phyloP scores from a whole-genome alignment of 169 alveolate species.

The Pseudocohnilembus persalinus region DNA sequence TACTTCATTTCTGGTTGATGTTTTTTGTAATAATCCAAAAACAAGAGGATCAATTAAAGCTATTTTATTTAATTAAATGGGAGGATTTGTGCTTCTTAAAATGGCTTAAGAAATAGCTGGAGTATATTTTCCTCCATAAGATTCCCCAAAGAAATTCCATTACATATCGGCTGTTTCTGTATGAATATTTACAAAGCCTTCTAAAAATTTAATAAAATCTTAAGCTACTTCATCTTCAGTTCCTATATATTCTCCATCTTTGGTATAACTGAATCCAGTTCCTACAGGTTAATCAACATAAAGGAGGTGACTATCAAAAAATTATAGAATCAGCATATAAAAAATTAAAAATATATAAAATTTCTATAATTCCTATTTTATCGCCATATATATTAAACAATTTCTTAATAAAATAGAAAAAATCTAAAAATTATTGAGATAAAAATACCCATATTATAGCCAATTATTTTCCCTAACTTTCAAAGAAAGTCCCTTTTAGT shows the following conservation, averaged over 20 bases:
- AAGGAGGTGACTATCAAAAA: slow-evolving; percentile 35
- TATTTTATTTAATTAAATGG: too few species aligned
- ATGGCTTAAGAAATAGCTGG: neutral
- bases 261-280: neutral
- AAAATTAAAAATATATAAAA: too few species aligned
- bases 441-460: neutral
- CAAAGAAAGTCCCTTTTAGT: neutral
- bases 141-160: neutral
- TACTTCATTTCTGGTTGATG: neutral
- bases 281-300: slow-evolving; percentile 81
- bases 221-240: neutral
- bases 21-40: neutral
- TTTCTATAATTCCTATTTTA: too few species aligned
- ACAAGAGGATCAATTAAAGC: neutral
- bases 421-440: neutral
- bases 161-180: neutral
- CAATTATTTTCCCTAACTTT: neutral
- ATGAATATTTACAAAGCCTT: neutral
- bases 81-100: too few species aligned
- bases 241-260: neutral
- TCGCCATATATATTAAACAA: too few species aligned
- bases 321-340: too few species aligned
- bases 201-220: neutral
- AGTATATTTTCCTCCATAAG: neutral
- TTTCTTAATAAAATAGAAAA: neutral